A percentile compares a stretch with the other conserved stretches of the same genome.
Evolutionary conservation across 202 grass and related monocot genomes (phyloP).

Genomic region (Panicum hallii): DNA sequence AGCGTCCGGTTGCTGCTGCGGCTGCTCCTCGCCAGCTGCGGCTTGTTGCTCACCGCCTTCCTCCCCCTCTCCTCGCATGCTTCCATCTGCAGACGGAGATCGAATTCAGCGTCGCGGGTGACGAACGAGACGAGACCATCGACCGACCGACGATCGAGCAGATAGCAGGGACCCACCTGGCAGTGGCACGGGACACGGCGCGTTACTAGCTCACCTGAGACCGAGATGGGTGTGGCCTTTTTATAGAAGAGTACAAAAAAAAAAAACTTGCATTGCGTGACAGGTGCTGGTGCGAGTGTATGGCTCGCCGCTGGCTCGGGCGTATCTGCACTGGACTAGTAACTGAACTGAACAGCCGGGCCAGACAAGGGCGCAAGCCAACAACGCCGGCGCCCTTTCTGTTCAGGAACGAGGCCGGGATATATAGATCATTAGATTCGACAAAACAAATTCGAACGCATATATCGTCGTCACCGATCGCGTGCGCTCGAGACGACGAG

Average conservation of each 20-base stretch:
- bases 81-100: background rate
- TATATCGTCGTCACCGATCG: background rate
- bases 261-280: background rate
- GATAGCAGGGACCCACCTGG: background rate
- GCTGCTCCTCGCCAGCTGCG: slow-evolving; percentile 39
- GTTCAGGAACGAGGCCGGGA: background rate
- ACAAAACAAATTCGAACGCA: background rate
- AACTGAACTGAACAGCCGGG: background rate
- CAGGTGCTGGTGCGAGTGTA: background rate
- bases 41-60: background rate
- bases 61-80: slow-evolving; percentile 44
- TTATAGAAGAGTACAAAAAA: background rate
- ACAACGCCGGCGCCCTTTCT: background rate
- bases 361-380: background rate
- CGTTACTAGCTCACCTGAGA: background rate
- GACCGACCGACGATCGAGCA: background rate
- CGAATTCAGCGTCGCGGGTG: background rate
- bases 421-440: background rate
- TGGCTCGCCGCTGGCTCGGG: too few species aligned
- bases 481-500: background rate
- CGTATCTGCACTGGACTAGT: background rate
- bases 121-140: background rate
- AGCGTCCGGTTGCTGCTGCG: background rate
- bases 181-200: background rate
- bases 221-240: background rate